Percentiles rank a stretch among this genome's conserved stretches.
Evolutionary conservation across 1,284 basidiomycete species (phyloP).

Genomic region (Cryptococcus sp.): DNA sequence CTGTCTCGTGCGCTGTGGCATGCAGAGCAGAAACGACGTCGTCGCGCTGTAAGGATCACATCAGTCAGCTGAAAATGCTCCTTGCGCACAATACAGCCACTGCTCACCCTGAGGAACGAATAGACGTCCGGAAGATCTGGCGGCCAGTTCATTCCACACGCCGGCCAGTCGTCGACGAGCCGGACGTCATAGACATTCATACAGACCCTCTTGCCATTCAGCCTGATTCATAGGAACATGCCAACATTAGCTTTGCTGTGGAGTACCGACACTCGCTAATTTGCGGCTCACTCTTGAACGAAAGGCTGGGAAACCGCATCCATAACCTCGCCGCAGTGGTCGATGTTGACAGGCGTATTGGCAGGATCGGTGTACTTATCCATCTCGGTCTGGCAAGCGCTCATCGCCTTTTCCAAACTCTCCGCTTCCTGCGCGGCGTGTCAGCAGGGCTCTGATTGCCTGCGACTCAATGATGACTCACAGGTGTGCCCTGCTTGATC

Average conservation of each 20-base stretch:
- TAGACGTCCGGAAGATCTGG: conserved; percentile 79
- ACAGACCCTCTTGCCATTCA: conserved; percentile 73
- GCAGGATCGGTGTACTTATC: conserved; percentile 55
- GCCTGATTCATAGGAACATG: conserved; percentile 55
- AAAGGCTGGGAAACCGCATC: conserved; percentile 63
- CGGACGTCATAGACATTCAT: conserved; percentile 96
- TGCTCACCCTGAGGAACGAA: conserved; percentile 73
- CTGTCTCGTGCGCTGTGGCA: conserved; percentile 72
- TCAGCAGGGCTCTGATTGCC: conserved; percentile 3
- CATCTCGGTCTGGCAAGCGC: conserved; percentile 64
- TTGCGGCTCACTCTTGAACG: conserved; percentile 63
- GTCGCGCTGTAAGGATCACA: conserved; percentile 57
- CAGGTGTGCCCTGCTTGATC: conserved; percentile 70
- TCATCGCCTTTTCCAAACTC: conserved; percentile 63
- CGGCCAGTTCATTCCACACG: conserved; percentile 98
- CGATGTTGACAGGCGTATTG: conserved; percentile 63
- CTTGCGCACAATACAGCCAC: neutral
- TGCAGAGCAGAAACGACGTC: conserved; percentile 85
- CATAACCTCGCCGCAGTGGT: conserved; percentile 69
- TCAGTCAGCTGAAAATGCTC: neutral
- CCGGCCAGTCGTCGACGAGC: conserved; percentile 77
- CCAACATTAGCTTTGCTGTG: neutral
- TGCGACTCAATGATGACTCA: conserved; percentile 44
- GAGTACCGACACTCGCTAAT: neutral
- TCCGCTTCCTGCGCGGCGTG: conserved; percentile 60